Conservation (phyloP, 2,329 filamentous ascomycete genomes). For the Sarocladium oryzae region DNA sequence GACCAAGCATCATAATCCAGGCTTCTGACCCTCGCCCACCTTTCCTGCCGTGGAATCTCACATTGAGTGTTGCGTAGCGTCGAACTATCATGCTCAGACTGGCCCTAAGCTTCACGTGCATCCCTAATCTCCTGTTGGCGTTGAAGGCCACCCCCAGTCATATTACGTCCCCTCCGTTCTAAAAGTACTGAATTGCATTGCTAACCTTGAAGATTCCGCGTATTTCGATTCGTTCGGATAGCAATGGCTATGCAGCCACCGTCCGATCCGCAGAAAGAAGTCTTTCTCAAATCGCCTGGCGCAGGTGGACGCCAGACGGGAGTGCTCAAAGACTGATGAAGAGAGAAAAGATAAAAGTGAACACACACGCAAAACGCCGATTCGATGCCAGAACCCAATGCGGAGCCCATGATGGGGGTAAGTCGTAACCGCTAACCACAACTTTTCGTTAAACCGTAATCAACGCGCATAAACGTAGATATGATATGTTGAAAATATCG, state of each 20-base stretch:
- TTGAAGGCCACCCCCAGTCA: not conserved
- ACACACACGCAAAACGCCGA: not conserved
- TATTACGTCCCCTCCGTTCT: conserved; percentile 1
- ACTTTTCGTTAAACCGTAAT: conserved; percentile 5
- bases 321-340: not conserved
- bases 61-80: no score
- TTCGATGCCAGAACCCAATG: conserved; percentile 7
- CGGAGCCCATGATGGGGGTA: not conserved
- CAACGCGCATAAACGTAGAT: not conserved
- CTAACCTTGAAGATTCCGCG: not conserved
- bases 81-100: no score
- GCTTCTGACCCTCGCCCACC: no score
- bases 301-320: no score
- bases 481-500: conserved; percentile 4
- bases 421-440: conserved; percentile 7
- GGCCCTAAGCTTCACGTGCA: not conserved
- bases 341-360: not conserved
- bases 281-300: no score
- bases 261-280: no score
- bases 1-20: no score
- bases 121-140: not conserved
- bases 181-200: not conserved
- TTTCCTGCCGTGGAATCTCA: no score
- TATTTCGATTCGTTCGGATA: no score
- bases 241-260: no score